Evolutionary conservation across 1,139 yeast genomes (phyloP).

Genomic region (Wickerhamomyces sp.): DNA sequence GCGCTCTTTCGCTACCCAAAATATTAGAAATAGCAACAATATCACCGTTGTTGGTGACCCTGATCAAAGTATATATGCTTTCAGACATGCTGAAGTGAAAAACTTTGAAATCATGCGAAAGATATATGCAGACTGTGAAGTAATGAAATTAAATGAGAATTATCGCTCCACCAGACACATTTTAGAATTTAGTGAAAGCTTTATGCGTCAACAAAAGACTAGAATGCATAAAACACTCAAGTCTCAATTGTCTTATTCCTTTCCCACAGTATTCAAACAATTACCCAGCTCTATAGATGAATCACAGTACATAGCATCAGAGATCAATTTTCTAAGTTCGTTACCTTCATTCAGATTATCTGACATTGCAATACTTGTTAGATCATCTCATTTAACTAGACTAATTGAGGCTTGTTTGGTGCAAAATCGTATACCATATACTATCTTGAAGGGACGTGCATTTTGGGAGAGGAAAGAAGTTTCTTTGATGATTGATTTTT

Average conservation of each 20-base stretch:
- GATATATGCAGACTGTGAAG: constrained; percentile 36
- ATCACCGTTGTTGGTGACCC: constrained; percentile 94
- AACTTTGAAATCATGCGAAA: constrained; percentile 61
- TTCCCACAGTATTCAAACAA: constrained; percentile 45
- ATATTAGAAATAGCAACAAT: constrained; percentile 34
- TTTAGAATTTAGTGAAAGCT: constrained; percentile 55
- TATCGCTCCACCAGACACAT: constrained; percentile 77
- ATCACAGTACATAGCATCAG: constrained; percentile 53
- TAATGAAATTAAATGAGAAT: constrained; percentile 56
- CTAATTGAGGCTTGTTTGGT: constrained; percentile 60
- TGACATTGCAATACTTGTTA: constrained; percentile 68
- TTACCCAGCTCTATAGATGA: constrained; percentile 47
- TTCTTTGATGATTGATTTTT: constrained; percentile 53
- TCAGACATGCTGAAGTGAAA: constrained; percentile 70
- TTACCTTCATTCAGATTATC: constrained; percentile 36
- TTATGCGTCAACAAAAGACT: constrained; percentile 59
- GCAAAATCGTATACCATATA: constrained; percentile 52
- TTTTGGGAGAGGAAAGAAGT: constrained; percentile 82
- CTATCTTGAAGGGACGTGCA: constrained; percentile 64
- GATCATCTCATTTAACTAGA: constrained; percentile 57
- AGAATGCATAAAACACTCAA: constrained; percentile 41
- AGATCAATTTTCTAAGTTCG: constrained; percentile 42
- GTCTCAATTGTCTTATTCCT: constrained; percentile 40
- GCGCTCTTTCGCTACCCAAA: constrained; percentile 48
- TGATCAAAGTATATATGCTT: constrained; percentile 90